Evolutionary conservation across 306 rosid genomes (phyloP), one percentile per base, ranked within the genome.

Genomic region (Canavalia gladiata): DNA sequence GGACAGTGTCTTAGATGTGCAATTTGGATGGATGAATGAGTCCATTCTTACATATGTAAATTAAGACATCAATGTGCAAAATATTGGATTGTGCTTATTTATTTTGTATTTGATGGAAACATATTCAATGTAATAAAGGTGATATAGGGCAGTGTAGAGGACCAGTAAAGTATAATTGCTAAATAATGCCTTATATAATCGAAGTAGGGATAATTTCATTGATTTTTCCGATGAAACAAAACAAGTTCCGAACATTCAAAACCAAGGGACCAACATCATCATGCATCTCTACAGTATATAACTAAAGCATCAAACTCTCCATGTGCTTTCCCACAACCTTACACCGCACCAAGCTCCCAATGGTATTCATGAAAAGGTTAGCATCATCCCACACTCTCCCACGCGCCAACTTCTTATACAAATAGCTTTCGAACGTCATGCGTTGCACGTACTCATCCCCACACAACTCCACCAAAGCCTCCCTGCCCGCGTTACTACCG

Each of bases 381-480:
- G 50, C 91, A 84, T 92, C 97, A 76, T 91, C 84, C 87, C 86
- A 90, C 46, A 73, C 62, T 58, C 85, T 79, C 42, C 97, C 97
- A 12, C 84, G 77, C 0, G 97, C 97, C 13, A 94, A 77, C 47
- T 70, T 89, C 88, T 94, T 94, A 11, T 94, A 92, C 91, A 94
- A 83, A 55, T 94, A 94, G 46, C 97, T 92, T 75, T 92, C 94
- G 42, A 94, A 94, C 1, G 97, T 88, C 97, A 92, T 92, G n/a
- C 97, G 83, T 54, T 94, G 98, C 69, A 94, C 98, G 39, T 94
- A 91, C 90, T 94, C 95, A 41, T 94, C 93, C 46, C 93, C 97
- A 72, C 98, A 94, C 2, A 94, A 63, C 88, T 94, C 98, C 88
- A 94, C 97, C 90, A 94, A 76, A 2, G 98, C 98, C 77, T 94